Evolutionary conservation across 352 stramenopile species (phyloP).

Genomic region (Globisporangium splendens): DNA sequence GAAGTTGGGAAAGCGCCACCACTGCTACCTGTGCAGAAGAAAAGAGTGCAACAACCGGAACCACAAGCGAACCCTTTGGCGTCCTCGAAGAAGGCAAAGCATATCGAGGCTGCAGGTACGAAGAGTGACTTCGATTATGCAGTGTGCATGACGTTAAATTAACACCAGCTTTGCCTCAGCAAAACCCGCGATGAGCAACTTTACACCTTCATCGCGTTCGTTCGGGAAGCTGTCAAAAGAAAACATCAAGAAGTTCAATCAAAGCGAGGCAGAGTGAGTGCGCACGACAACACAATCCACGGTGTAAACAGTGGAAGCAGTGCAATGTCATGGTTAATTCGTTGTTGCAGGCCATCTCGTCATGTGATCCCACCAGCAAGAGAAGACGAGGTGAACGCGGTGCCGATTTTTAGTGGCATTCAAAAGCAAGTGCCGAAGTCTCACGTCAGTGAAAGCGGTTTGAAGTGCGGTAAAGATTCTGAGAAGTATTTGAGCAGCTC

Average conservation of each 20-base stretch:
- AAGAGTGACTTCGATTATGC: background rate
- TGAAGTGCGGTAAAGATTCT: background rate
- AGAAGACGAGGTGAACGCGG: constrained; percentile 1
- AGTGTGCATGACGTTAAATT: background rate
- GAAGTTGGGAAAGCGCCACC: background rate
- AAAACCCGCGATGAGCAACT: background rate
- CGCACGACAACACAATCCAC: background rate
- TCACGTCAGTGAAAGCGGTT: background rate
- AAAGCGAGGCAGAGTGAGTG: background rate
- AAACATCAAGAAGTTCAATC: background rate
- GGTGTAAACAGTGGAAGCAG: background rate
- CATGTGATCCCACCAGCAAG: constrained; percentile 13
- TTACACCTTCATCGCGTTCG: background rate
- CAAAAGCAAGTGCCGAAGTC: constrained; percentile 6
- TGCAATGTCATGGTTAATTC: background rate
- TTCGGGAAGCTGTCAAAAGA: background rate
- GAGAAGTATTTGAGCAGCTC: background rate
- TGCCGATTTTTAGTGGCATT: background rate
- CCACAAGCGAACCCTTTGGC: background rate
- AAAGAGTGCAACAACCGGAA: background rate
- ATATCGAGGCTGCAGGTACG: constrained; percentile 1
- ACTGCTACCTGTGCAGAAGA: background rate
- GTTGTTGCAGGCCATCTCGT: background rate
- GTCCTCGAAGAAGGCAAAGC: background rate
- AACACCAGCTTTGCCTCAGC: background rate